phyloP scores from a whole-genome alignment of 192 early-diverging fungal species.

The Kappamyces sp. region DNA sequence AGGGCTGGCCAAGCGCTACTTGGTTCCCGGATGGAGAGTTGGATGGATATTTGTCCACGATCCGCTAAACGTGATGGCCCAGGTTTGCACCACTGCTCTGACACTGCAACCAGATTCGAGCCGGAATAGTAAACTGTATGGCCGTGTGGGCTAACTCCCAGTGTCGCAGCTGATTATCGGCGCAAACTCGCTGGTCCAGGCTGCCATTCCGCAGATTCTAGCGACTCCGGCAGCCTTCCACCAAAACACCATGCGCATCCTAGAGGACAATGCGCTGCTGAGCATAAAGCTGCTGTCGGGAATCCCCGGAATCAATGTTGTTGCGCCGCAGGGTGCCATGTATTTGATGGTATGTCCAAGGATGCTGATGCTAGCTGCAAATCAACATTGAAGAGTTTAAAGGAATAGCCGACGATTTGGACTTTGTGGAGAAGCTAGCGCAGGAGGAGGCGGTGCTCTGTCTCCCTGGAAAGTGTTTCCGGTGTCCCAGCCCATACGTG shows the following conservation, averaged over 20 bases:
- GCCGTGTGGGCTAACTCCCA: neutral
- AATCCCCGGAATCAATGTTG: conserved; percentile 66
- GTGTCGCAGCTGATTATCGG: conserved; percentile 74
- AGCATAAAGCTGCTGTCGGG: conserved; percentile 54
- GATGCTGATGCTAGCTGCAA: conserved; percentile 34
- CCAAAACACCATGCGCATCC: conserved; percentile 58
- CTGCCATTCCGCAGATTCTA: conserved; percentile 73
- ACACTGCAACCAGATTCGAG: conserved; percentile 44
- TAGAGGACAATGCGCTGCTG: conserved; percentile 65
- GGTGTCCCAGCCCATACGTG: conserved; percentile 65
- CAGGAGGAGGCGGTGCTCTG: conserved; percentile 79
- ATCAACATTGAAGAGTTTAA: conserved; percentile 63
- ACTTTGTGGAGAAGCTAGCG: conserved; percentile 74
- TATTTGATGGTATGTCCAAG: conserved; percentile 65
- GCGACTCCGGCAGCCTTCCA: conserved; percentile 64
- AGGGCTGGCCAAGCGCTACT: conserved; percentile 83
- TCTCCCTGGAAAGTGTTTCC: conserved; percentile 79
- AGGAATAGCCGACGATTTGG: conserved; percentile 68
- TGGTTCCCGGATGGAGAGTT: conserved; percentile 88
- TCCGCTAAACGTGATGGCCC: conserved; percentile 42
- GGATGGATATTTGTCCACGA: conserved; percentile 82
- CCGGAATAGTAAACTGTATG: conserved; percentile 53
- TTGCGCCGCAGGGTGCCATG: conserved; percentile 88
- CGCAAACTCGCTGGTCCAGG: conserved; percentile 71
- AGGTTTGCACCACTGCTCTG: conserved; percentile 26